phyloP scores from a whole-genome alignment of 2,329 filamentous ascomycete species.

The Setomelanomma holmii region DNA sequence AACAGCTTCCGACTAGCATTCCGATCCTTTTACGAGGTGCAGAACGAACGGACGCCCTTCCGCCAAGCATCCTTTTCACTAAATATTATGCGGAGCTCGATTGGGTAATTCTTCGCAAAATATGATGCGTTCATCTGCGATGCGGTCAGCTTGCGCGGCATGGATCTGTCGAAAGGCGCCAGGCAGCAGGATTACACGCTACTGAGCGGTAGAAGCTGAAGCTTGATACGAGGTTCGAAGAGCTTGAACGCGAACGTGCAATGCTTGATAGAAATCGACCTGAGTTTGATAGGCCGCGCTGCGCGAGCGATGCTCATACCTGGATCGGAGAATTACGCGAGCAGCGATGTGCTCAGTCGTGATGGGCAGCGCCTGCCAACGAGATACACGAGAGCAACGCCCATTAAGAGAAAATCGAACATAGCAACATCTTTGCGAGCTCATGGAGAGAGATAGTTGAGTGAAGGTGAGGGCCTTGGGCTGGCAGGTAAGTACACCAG shows the following conservation, averaged over 20 bases:
- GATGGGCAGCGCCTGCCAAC: too few relatives aligned
- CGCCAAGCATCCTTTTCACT: background rate
- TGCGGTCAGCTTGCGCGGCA: background rate
- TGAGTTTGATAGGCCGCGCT: too few relatives aligned
- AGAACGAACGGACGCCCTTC: background rate
- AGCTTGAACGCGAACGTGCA: background rate
- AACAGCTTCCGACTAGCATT: background rate
- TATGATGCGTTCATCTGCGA: background rate
- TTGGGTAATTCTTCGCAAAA: background rate
- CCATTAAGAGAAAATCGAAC: too few relatives aligned
- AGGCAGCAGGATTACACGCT: background rate
- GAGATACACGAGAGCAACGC: too few relatives aligned
- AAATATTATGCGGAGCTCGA: background rate
- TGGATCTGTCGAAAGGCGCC: background rate
- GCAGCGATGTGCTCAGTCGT: too few relatives aligned
- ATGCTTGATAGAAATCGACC: background rate
- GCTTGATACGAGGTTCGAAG: background rate
- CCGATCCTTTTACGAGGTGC: background rate
- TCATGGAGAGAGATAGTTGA: too few relatives aligned
- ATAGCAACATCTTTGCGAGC: too few relatives aligned
- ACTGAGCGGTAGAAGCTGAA: background rate
- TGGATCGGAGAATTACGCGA: too few relatives aligned
- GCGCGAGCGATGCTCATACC: too few relatives aligned
- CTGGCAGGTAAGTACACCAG: too few relatives aligned
- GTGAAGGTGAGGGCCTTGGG: too few relatives aligned